A percentile compares a stretch with the other conserved stretches of the same genome.
Conservation (phyloP, 768 basidiomycete genomes). For the Glaciozyma martinii region DNA sequence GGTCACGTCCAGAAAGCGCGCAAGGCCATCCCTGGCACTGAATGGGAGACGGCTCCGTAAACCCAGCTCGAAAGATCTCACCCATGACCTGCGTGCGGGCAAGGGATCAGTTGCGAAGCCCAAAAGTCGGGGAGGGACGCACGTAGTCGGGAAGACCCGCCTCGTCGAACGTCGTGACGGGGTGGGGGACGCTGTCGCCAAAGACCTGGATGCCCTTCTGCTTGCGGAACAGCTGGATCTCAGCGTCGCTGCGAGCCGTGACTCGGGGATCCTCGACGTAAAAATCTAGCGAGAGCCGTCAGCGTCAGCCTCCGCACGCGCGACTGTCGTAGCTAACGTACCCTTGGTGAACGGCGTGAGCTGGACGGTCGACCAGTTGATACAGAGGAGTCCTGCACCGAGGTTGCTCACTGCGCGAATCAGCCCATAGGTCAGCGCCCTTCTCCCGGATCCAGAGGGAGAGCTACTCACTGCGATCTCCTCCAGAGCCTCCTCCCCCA, state of each 20-base stretch:
- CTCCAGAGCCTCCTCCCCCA: conserved; percentile 47
- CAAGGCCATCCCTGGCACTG: conserved; percentile 99
- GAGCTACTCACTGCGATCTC: conserved; percentile 46
- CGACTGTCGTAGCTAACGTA: too few species aligned
- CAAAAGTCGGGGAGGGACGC: conserved; percentile 79
- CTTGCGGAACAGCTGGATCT: conserved; percentile 78
- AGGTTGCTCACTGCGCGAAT: conserved; percentile 19
- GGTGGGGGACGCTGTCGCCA: conserved; percentile 78
- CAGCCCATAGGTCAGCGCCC: conserved; percentile 4
- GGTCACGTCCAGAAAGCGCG: conserved; percentile 47
- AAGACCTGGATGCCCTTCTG: conserved; percentile 86
- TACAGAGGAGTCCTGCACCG: conserved; percentile 34
- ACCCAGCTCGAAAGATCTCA: conserved; percentile 54
- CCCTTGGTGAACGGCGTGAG: conserved; percentile 87
- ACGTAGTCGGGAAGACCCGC: conserved; percentile 94
- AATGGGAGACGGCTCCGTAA: conserved; percentile 80
- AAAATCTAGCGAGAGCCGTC: conserved; percentile 48
- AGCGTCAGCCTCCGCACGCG: too few species aligned
- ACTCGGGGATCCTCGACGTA: conserved; percentile 84
- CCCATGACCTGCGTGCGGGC: conserved; percentile 97
- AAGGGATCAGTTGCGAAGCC: conserved; percentile 87
- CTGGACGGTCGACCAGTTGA: conserved; percentile 72
- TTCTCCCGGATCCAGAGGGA: not conserved
- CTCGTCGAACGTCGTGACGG: conserved; percentile 86
- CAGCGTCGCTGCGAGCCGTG: conserved; percentile 62